These are phyloP conservation scores for Periconia sp. DNA, from an alignment of 2,329 filamentous ascomycete genomes.

Conservation along the genomic window DNA sequence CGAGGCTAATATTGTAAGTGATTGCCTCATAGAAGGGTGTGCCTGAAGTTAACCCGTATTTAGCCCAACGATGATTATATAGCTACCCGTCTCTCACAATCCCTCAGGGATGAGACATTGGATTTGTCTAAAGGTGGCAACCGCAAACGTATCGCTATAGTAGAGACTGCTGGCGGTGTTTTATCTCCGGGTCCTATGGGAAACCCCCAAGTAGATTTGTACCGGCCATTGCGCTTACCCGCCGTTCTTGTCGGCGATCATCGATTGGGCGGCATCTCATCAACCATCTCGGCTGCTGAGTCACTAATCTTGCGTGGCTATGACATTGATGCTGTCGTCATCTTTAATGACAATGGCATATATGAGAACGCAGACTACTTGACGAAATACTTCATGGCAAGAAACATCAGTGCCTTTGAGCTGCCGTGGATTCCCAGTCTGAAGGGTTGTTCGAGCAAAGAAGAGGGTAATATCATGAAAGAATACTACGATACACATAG, in stretches of 20 bases:
- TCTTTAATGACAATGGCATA: conserved; percentile 68
- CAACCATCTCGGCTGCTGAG: conserved; percentile 81
- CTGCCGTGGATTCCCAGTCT: conserved; percentile 65
- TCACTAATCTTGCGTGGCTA: conserved; percentile 79
- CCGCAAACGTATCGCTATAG: conserved; percentile 56
- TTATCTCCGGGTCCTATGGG: conserved; percentile 80
- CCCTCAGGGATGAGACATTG: conserved; percentile 21
- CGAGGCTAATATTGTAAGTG: conserved; percentile 23
- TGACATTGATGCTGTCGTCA: conserved; percentile 71
- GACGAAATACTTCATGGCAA: conserved; percentile 67
- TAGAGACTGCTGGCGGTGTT: conserved; percentile 84
- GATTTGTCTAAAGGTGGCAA: conserved; percentile 2
- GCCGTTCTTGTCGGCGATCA: conserved; percentile 77
- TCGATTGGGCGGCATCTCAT: conserved; percentile 78
- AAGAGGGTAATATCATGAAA: conserved; percentile 65
- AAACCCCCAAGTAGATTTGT: conserved; percentile 78
- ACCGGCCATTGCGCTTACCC: conserved; percentile 74
- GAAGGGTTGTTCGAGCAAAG: conserved; percentile 26
- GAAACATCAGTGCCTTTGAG: conserved; percentile 61
- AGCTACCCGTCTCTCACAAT: conserved; percentile 20
- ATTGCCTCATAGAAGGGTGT: not conserved
- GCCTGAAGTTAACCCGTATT: conserved; percentile 7
- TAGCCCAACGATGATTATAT: conserved; percentile 34
- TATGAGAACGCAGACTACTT: conserved; percentile 75
- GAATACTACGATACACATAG: conserved; percentile 65